Evolutionary conservation across 225 moss, liverwort and hornwort genomes (phyloP), one percentile per base, ranked within the genome.

Genomic region (Marchantia polymorpha): DNA sequence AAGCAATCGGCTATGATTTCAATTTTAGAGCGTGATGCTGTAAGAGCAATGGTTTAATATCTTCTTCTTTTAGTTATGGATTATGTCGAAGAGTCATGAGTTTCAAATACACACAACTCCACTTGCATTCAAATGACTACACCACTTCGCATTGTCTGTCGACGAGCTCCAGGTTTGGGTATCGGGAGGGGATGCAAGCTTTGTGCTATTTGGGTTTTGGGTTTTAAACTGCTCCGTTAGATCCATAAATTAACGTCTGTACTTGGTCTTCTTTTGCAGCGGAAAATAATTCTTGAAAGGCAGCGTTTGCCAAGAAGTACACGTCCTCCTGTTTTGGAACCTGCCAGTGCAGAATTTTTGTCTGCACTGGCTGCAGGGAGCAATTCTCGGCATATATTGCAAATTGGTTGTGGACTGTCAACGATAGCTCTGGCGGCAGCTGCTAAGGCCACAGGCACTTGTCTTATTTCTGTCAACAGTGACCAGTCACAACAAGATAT

Each of bases 361-460:
- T 85, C 91, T 83, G 91, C 91, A 53, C 76, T 92, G 79, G 91
- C 91, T 23, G 91, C 91, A 75, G 91, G 91, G 31, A 89, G 87
- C 77, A 92, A 90, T 68, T 87, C 91, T 72, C 91, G 84, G 63
- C 91, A 90, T 82, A 92, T 87, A 47, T 52, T 92, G 72, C 91
- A 92, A 79, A 75, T 92, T 79, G 91, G 91, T 78, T 92, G 91
- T 83, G 91, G 91, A 64, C 72, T 92, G 71, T 92, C 91, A 60
- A 90, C 91, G 29, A 80, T 92, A 63, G 87, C 91, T 48, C 90
- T 92, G 58, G 91, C 91, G 73, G 89, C 89, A 85, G 91, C 91
- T 79, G 91, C 91, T 26, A 85, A 88, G 81, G 86, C 88, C 46
- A 91, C 91, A 55, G 83, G 85, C 67, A 82, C 86, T 60, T 82